Base-by-base conservation (phyloP, 768 basidiomycete genomes). In the Tulasnella sp. region DNA sequence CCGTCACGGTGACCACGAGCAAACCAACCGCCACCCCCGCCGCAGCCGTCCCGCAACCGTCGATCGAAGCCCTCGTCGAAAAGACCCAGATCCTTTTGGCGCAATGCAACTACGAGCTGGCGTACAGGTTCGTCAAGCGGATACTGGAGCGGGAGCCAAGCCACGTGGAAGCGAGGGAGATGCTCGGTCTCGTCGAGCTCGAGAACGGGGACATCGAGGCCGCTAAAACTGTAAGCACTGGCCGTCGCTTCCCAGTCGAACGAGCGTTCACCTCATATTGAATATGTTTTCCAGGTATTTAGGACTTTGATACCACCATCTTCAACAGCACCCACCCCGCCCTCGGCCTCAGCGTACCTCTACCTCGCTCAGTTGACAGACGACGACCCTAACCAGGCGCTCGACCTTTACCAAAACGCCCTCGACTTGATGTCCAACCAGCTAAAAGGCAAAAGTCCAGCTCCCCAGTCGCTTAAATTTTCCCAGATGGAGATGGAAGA, bases 281-380 rank as follows among this genome's bases (percentile, higher is more conserved):
- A 72, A 39, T 17, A 14, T 37, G 32, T 63, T 59, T 19, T 59
- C 26, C 66, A 92, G 91, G 86, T 87, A 26, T 91, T 93, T 79
- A 78, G 71, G 74, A 88, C 80, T 39, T 78, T 85, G 16, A 75
- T 90, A 62, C 88, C 90, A 68, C 88, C 90, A 72, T 80, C 86
- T 79, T 82, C 85, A 52, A 81, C 84, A 78, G 86, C 88, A 19
- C 85, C 89, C 40, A 79, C 84, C 19, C 80, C 85, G 47, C 86
- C 92, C 1, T 84, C 87, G 0, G 86, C 92, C 8, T 91, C 92
- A 37, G 92, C 91, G 12, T 86, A 95, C 81, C 84, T 95, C 0
- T 95, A 95, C 79, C 89, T 97, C 29, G 95, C 94, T 0, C 94
- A 97, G 78, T 82, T 94, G 19, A 86, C 84, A 65, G 91, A 92